Percentiles rank a stretch among this genome's conserved stretches.
Evolutionary conservation across 2,329 filamentous ascomycete genomes (phyloP).

Genomic region (Aspergillus udagawae): DNA sequence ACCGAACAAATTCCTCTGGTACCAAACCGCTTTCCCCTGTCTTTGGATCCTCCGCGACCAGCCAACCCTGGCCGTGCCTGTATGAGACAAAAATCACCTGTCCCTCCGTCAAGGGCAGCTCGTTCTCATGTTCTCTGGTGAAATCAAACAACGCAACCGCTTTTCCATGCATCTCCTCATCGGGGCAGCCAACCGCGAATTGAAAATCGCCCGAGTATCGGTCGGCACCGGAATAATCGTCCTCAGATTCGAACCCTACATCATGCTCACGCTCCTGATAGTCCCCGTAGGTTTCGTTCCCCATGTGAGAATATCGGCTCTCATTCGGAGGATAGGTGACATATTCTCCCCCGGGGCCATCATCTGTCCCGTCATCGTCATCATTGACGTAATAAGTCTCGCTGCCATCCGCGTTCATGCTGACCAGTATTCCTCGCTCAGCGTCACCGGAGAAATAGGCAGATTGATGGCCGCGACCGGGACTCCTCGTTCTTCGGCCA

Average conservation of each 20-base stretch:
- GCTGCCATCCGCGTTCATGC: slow-evolving; percentile 65
- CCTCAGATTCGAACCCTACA: slow-evolving; percentile 37
- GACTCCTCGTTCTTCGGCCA: slow-evolving; percentile 45
- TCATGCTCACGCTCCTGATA: slow-evolving; percentile 34
- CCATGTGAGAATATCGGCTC: slow-evolving; percentile 52
- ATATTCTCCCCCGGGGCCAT: slow-evolving; percentile 74
- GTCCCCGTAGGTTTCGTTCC: slow-evolving; percentile 38
- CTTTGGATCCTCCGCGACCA: slow-evolving; percentile 93
- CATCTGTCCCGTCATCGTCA: slow-evolving; percentile 51
- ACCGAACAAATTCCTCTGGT: slow-evolving; percentile 90
- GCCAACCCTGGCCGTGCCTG: slow-evolving; percentile 92
- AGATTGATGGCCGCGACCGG: slow-evolving; percentile 38
- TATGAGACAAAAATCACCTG: slow-evolving; percentile 97
- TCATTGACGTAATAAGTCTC: slow-evolving; percentile 71
- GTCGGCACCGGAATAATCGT: slow-evolving; percentile 55
- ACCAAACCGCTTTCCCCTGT: slow-evolving; percentile 92
- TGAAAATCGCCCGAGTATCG: slow-evolving; percentile 89
- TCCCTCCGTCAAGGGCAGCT: slow-evolving; percentile 85
- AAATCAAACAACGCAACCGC: slow-evolving; percentile 96
- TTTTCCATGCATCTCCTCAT: slow-evolving; percentile 97
- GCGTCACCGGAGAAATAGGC: slow-evolving; percentile 48
- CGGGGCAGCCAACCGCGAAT: slow-evolving; percentile 89
- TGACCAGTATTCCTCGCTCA: slow-evolving; percentile 64
- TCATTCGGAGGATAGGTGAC: slow-evolving; percentile 71
- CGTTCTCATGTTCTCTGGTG: slow-evolving; percentile 91